Evolutionary conservation across 192 early-diverging fungal genomes (phyloP).

Genomic region (Cetraspora pellucida): DNA sequence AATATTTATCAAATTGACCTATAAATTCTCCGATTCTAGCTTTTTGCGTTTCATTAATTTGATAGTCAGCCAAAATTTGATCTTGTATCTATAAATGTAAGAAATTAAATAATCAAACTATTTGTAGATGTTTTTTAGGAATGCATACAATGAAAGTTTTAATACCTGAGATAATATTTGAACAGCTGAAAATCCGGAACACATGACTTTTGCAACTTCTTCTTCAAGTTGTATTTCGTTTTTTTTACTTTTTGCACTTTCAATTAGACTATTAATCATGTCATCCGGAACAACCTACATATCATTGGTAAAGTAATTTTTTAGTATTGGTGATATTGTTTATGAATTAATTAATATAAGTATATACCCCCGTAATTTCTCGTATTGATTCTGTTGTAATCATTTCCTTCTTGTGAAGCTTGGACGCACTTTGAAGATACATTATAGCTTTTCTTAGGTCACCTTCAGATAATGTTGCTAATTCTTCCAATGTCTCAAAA

Average conservation of each 20-base stretch:
- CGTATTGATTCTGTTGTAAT: constrained; percentile 60
- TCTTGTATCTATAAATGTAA: constrained; percentile 59
- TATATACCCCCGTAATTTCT: constrained; percentile 80
- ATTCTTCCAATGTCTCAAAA: constrained; percentile 57
- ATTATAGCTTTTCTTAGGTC: constrained; percentile 93
- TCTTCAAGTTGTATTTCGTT: constrained; percentile 48
- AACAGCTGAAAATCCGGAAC: constrained; percentile 74
- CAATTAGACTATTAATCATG: constrained; percentile 63
- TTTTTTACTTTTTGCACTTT: constrained; percentile 53
- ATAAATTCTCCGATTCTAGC: constrained; percentile 67
- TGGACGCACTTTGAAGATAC: constrained; percentile 82
- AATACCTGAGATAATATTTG: constrained; percentile 74
- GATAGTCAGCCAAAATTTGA: constrained; percentile 60
- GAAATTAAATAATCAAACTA: not conserved
- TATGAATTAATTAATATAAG: constrained; percentile 5
- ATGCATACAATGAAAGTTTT: not conserved
- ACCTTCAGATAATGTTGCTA: constrained; percentile 80
- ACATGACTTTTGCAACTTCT: constrained; percentile 60
- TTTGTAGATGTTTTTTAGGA: not conserved
- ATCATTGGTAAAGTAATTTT: not conserved
- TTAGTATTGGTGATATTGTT: not conserved
- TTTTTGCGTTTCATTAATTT: constrained; percentile 72
- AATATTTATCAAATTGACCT: constrained; percentile 68
- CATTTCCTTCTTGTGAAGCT: constrained; percentile 47
- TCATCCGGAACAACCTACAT: constrained; percentile 63